Percentiles rank a stretch among this genome's conserved stretches.
Conservation (phyloP, 1,284 basidiomycete species). For the Abortiporus biennis region DNA sequence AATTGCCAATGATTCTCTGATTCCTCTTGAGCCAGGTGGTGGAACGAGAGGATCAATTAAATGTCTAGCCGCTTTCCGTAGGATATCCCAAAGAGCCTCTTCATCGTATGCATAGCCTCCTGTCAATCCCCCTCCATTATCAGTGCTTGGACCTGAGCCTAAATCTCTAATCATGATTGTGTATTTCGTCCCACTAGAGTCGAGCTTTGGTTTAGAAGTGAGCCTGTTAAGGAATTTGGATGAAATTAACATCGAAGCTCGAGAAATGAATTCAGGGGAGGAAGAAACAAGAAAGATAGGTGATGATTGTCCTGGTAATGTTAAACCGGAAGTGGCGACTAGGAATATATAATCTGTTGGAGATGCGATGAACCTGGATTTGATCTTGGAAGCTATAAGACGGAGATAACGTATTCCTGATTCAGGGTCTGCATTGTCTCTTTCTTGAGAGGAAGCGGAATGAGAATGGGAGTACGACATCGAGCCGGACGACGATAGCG, state of each 20-base stretch:
- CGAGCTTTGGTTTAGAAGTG: conserved; percentile 26
- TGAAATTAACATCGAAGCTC: conserved; percentile 53
- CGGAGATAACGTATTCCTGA: conserved; percentile 35
- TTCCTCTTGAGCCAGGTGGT: conserved; percentile 55
- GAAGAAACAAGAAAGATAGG: conserved; percentile 54
- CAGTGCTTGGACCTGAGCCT: conserved; percentile 24
- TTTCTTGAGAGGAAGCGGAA: not conserved
- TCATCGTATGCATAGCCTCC: conserved; percentile 50
- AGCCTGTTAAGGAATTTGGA: conserved; percentile 63
- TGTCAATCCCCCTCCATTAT: conserved; percentile 38
- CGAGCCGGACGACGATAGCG: conserved; percentile 46
- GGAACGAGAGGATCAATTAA: conserved; percentile 55
- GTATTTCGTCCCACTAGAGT: conserved; percentile 24
- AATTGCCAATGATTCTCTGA: conserved; percentile 46
- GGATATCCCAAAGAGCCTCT: conserved; percentile 56
- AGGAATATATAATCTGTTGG: conserved; percentile 49
- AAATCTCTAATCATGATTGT: not conserved
- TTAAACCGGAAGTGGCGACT: conserved; percentile 39
- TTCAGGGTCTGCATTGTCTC: not conserved
- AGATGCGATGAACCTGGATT: conserved; percentile 32
- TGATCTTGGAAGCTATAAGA: conserved; percentile 42
- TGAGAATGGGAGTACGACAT: not conserved
- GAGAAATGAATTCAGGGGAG: conserved; percentile 46
- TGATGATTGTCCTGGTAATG: conserved; percentile 11
- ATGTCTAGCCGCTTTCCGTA: conserved; percentile 49